These are phyloP conservation scores for Litsea cubeba DNA, from an alignment of 164 flowering plant species.

Conservation along the genomic window DNA sequence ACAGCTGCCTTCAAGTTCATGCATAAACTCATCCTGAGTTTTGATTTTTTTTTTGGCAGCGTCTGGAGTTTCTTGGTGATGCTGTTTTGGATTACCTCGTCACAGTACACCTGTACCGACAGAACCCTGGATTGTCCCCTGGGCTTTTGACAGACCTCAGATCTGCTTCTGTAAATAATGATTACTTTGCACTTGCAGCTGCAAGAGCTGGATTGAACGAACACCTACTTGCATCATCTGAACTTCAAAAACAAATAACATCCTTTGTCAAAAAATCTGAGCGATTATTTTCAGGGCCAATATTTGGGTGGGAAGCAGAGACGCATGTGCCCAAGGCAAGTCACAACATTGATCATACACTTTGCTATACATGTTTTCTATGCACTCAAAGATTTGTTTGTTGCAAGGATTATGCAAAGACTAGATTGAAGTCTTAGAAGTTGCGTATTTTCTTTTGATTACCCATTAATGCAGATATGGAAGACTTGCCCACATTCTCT, in stretches of 20 bases:
- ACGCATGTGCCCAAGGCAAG: conserved; percentile 59
- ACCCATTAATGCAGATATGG: too few species aligned
- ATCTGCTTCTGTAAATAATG: conserved; percentile 82
- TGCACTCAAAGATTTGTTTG: neutral
- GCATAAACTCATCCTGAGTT: neutral
- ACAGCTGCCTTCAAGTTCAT: too few species aligned
- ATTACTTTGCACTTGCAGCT: conserved; percentile 66
- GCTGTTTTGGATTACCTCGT: conserved; percentile 70
- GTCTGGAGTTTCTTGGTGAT: conserved; percentile 89
- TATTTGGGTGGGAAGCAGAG: conserved; percentile 78
- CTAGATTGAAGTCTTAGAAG: too few species aligned
- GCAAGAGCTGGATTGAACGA: conserved; percentile 51
- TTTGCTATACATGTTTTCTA: neutral
- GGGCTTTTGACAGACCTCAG: conserved; percentile 72
- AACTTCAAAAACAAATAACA: conserved; percentile 46
- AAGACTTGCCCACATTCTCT: too few species aligned
- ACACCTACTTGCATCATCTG: conserved; percentile 52
- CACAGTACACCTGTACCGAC: conserved; percentile 48
- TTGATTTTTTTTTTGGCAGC: conserved; percentile 29
- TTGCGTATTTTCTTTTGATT: too few species aligned
- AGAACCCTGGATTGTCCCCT: conserved; percentile 65
- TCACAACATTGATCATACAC: neutral
- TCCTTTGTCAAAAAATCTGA: conserved; percentile 24
- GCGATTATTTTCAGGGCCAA: conserved; percentile 22
- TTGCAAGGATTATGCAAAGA: too few species aligned